Conservation (phyloP, 2,329 filamentous ascomycete species). For the Talaromyces sp. region DNA sequence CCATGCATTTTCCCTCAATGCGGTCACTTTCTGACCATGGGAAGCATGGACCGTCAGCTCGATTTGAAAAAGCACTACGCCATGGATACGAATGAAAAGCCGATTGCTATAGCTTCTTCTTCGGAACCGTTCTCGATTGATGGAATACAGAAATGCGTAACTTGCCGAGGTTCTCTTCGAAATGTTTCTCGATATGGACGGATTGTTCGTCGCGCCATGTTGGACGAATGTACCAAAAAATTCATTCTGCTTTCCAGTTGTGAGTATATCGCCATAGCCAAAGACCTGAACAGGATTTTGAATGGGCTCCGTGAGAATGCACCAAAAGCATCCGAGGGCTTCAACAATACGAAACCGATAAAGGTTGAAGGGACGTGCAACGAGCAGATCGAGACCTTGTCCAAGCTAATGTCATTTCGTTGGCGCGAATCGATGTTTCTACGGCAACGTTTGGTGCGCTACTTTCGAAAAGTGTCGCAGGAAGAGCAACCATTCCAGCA, state of each 20-base stretch:
- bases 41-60: conserved; percentile 58
- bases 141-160: conserved; percentile 50
- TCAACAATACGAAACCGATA: background rate
- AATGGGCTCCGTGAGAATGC: background rate
- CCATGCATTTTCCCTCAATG: conserved; percentile 60
- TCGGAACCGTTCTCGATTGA: conserved; percentile 46
- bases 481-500: conserved; percentile 35
- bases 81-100: conserved; percentile 18
- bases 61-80: conserved; percentile 37
- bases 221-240: conserved; percentile 60
- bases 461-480: conserved; percentile 25
- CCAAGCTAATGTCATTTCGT: conserved; percentile 1
- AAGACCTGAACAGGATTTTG: background rate
- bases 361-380: background rate
- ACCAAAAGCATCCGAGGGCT: background rate
- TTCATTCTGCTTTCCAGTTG: conserved; percentile 52
- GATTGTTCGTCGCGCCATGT: conserved; percentile 52
- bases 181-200: conserved; percentile 57
- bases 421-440: conserved; percentile 22
- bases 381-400: background rate
- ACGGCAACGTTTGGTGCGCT: conserved; percentile 23
- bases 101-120: conserved; percentile 18
- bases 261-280: conserved; percentile 36
- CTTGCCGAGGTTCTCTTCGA: conserved; percentile 54
- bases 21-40: conserved; percentile 57